Evolutionary conservation across 805 yeast species (phyloP), one percentile per base, ranked within the genome.

Genomic region (Helenozyma baotianmanensis): DNA sequence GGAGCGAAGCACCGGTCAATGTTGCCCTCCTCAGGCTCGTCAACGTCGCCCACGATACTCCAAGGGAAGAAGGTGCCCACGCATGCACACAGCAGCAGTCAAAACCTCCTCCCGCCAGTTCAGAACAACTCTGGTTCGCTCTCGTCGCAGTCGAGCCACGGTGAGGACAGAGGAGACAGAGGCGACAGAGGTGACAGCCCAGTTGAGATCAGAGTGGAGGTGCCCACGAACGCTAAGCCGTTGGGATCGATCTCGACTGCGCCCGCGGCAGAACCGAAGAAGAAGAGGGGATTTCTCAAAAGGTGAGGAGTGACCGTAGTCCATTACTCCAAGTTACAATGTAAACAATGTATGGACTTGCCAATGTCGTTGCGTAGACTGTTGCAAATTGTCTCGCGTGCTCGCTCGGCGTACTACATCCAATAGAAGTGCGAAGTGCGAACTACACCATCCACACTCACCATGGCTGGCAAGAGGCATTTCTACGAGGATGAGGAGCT

Each of bases 401-500:
- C n/a, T n/a, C n/a, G n/a, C n/a, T n/a, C n/a, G n/a, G n/a, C n/a
- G n/a, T n/a, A n/a, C n/a, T n/a, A n/a, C 8, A 8, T 17, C 19
- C 19, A 16, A 23, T 10, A 17, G 19, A 17, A 17, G n/a, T 17
- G 8, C 8, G 7, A 17, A 17, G 19, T 17, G 19, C 19, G 19
- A 17, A 17, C 7, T 6, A 17, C 19, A 6, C 5, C 19, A 6
- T 17, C n/a, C n/a, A n/a, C 17, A 7, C n/a, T n/a, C 32, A 9
- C 24, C 19, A 37, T 37, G 39, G 30, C 22, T 4, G 22, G 45
- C 21, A 60, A 50, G 35, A 63, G 79, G 53, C 54, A 64, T 2
- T 76, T 76, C 45, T 76, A 76, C 43, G 65, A 68, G 37, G 79
- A 76, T 43, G 76, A 74, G 28, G 79, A 72, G 41, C 56, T 52